Percentiles rank a stretch among this genome's conserved stretches.
Evolutionary conservation across 2,329 filamentous ascomycete genomes (phyloP).

Genomic region (Alternaria gaisen): DNA sequence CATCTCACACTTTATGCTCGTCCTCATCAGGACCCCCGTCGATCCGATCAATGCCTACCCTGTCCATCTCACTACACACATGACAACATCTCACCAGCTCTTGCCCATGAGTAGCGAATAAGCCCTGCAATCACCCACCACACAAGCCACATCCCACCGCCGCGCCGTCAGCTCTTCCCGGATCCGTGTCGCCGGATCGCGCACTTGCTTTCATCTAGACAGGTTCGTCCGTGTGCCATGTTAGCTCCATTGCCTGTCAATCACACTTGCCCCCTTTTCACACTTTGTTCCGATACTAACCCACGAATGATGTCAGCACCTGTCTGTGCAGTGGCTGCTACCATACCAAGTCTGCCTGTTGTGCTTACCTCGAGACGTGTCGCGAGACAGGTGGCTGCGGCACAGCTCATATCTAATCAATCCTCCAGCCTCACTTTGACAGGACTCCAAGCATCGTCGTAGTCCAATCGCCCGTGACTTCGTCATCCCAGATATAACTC

Average conservation of each 20-base stretch:
- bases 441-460: background rate
- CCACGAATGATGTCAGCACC: background rate
- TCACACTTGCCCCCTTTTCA: background rate
- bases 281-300: background rate
- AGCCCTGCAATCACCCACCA: background rate
- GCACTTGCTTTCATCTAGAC: background rate
- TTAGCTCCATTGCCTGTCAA: background rate
- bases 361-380: background rate
- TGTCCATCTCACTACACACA: background rate
- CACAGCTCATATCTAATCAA: background rate
- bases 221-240: conserved; percentile 3
- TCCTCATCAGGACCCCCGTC: background rate
- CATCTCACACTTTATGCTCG: background rate
- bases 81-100: background rate
- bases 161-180: background rate
- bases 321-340: background rate
- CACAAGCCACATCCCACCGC: background rate
- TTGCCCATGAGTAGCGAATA: background rate
- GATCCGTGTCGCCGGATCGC: background rate
- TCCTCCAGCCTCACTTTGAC: background rate
- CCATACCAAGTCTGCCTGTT: background rate
- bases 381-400: background rate
- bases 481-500: background rate
- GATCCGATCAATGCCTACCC: background rate
- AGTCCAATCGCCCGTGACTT: background rate